These are phyloP conservation scores for Lecanoromycetidae sp. DNA, from an alignment of 2,329 filamentous ascomycete species.

Conservation along the genomic window DNA sequence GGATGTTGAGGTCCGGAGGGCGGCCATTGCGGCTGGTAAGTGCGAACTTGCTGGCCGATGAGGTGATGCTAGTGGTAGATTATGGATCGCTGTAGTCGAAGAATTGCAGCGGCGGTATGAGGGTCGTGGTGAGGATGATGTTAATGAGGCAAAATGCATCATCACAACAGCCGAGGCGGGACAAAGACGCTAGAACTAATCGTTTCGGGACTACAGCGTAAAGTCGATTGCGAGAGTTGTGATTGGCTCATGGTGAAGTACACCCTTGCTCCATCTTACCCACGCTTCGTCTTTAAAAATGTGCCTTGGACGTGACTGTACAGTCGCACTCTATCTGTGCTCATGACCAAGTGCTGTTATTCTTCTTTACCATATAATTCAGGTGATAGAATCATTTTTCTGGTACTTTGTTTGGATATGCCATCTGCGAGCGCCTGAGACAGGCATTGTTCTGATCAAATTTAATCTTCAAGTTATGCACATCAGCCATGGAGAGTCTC, in stretches of 20 bases:
- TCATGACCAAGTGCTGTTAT: too few species aligned
- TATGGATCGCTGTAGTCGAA: too few species aligned
- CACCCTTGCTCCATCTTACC: too few species aligned
- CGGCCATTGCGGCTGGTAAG: constrained; percentile 30
- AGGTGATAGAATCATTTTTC: too few species aligned
- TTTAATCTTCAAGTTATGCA: background rate
- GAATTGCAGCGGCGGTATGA: background rate
- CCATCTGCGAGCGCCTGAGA: too few species aligned
- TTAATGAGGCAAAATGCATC: constrained; percentile 12
- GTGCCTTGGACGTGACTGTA: too few species aligned
- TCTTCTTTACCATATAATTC: too few species aligned
- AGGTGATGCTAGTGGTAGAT: background rate
- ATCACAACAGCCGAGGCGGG: constrained; percentile 10
- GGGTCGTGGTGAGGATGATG: constrained; percentile 5
- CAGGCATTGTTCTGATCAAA: background rate
- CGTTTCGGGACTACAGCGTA: background rate
- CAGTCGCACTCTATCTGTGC: too few species aligned
- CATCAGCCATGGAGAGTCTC: background rate
- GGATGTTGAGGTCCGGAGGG: constrained; percentile 35
- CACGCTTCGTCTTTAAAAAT: background rate
- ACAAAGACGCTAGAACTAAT: background rate
- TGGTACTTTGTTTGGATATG: too few species aligned
- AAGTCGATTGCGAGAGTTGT: background rate
- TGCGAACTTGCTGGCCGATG: background rate
- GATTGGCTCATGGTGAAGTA: background rate